Evolutionary conservation across 495 filamentous ascomycete species (phyloP).

Genomic region (Talaromyces ruber): DNA sequence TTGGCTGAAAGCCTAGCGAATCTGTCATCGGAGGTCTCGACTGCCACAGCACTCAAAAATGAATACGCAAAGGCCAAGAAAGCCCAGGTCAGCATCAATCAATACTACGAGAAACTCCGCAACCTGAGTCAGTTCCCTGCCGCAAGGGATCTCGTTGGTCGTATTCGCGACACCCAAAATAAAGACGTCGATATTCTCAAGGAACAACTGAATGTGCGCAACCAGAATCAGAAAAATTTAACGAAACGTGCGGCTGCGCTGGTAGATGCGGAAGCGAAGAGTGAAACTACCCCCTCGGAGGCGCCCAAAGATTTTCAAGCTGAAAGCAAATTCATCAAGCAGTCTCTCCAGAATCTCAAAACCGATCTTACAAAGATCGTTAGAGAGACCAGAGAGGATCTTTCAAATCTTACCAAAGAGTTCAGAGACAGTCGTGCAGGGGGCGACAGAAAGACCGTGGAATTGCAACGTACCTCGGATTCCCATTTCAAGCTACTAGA

Average conservation of each 20-base stretch:
- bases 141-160: slow-evolving; percentile 1
- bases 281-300: neutral
- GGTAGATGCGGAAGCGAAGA: neutral
- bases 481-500: neutral
- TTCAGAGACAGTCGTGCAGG: neutral
- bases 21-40: neutral
- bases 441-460: neutral
- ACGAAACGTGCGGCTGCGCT: slow-evolving; percentile 2
- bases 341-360: neutral
- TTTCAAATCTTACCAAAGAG: neutral
- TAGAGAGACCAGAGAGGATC: too few species aligned
- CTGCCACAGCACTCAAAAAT: neutral
- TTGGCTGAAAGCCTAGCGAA: neutral
- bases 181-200: neutral
- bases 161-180: neutral
- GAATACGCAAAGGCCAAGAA: slow-evolving; percentile 2
- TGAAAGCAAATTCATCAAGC: neutral
- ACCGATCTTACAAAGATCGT: too few species aligned
- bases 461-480: neutral
- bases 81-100: neutral
- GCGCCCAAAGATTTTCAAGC: neutral
- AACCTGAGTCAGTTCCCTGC: slow-evolving; percentile 5
- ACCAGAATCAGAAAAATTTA: neutral
- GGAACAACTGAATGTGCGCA: neutral
- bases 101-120: slow-evolving; percentile 2